These are phyloP conservation scores for Curvularia eragrostidis DNA, from an alignment of 2,329 filamentous ascomycete genomes.

Conservation along the genomic window DNA sequence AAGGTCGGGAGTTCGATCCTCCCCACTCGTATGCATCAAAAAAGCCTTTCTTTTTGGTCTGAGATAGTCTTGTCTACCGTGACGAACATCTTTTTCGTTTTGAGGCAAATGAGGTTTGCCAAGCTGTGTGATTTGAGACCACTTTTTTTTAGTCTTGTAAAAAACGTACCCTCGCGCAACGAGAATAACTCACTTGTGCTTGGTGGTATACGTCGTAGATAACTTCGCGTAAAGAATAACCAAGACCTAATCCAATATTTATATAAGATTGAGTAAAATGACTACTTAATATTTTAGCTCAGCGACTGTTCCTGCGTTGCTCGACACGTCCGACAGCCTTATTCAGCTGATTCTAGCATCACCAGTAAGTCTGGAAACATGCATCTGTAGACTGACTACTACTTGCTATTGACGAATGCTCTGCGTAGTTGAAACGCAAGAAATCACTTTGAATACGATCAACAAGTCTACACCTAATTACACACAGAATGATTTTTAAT, in stretches of 20 bases:
- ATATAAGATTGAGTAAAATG: background rate
- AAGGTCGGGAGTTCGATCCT: constrained; percentile 50
- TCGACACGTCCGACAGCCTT: no score
- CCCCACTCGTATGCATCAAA: constrained; percentile 39
- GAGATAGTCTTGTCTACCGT: background rate
- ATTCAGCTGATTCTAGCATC: background rate
- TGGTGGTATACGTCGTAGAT: background rate
- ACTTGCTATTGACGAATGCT: background rate
- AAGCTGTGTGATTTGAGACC: background rate
- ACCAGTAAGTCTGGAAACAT: background rate
- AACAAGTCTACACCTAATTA: background rate
- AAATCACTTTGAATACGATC: background rate
- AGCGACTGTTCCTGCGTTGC: no score
- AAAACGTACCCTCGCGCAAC: background rate
- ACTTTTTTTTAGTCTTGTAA: background rate
- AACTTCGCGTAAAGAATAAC: no score
- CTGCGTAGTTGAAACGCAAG: background rate
- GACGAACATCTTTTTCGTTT: background rate
- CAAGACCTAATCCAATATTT: no score
- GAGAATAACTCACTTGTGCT: background rate
- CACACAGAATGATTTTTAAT: background rate
- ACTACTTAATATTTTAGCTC: no score
- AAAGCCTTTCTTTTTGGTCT: constrained; percentile 22
- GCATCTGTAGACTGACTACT: background rate
- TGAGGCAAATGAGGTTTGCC: background rate